A percentile compares a stretch with the other conserved stretches of the same genome.
These are phyloP conservation scores for Hymenotorrendiella dingleyae DNA, from an alignment of 2,329 filamentous ascomycete species.

Conservation along the genomic window DNA sequence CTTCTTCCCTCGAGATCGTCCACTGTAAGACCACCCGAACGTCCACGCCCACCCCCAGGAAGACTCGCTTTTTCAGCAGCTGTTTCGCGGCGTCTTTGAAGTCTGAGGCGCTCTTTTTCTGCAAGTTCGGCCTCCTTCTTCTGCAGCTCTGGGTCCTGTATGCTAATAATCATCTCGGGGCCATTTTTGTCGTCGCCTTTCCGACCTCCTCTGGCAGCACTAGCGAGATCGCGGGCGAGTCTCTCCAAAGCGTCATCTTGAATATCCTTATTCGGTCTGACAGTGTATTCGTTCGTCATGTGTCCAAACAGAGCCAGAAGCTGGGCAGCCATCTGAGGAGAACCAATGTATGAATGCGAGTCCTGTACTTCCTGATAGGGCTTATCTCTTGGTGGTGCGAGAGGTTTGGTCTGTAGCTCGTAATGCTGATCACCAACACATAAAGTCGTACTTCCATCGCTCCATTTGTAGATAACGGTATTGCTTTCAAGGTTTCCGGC, in stretches of 20 bases:
- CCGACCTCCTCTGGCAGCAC: constrained; percentile 50
- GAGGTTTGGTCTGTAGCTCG: constrained; percentile 63
- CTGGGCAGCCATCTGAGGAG: constrained; percentile 62
- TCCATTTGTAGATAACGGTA: constrained; percentile 69
- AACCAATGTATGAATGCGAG: constrained; percentile 69
- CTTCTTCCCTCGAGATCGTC: constrained; percentile 62
- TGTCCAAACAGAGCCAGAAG: constrained; percentile 70
- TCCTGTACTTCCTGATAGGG: constrained; percentile 63
- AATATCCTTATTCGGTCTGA: constrained; percentile 60
- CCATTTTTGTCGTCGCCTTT: constrained; percentile 47
- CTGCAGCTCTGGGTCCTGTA: constrained; percentile 68
- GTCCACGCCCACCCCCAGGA: constrained; percentile 33
- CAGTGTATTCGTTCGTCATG: constrained; percentile 64
- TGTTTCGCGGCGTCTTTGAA: constrained; percentile 60
- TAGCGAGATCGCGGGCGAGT: constrained; percentile 61
- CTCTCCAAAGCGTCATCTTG: constrained; percentile 67
- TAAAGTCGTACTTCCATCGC: constrained; percentile 70
- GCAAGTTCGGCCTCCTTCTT: constrained; percentile 68
- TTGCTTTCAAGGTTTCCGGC: constrained; percentile 67
- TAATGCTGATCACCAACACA: constrained; percentile 72
- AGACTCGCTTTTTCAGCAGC: constrained; percentile 52
- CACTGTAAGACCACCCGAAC: constrained; percentile 55
- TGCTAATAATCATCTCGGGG: constrained; percentile 64
- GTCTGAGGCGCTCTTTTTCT: constrained; percentile 67
- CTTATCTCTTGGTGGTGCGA: constrained; percentile 54